These are phyloP conservation scores for Jimgerdemannia lactiflua DNA, from an alignment of 192 early-diverging fungal genomes.

Conservation along the genomic window DNA sequence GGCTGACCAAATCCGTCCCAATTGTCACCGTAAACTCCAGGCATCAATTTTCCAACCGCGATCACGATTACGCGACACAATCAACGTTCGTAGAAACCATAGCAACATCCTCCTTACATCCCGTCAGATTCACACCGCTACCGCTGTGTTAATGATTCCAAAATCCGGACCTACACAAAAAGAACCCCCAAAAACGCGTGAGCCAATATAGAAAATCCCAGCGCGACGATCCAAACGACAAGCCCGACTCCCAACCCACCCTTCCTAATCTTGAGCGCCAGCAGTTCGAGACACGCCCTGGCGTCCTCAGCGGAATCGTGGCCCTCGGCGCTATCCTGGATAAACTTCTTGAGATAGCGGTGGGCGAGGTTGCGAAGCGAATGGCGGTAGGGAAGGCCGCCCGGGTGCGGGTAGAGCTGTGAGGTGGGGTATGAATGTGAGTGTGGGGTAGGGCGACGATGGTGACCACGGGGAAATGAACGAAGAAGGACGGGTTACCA, in stretches of 20 bases:
- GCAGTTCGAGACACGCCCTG: constrained; percentile 50
- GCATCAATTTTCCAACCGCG: no score
- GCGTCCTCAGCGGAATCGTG: constrained; percentile 68
- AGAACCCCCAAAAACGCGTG: not conserved
- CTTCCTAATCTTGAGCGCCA: constrained; percentile 35
- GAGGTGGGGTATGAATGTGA: constrained; percentile 2
- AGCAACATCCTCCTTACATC: no score
- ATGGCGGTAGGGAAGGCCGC: constrained; percentile 42
- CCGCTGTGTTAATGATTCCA: not conserved
- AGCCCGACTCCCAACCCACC: not conserved
- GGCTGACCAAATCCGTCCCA: no score
- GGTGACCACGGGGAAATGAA: not conserved
- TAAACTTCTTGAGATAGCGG: constrained; percentile 45
- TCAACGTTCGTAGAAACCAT: no score
- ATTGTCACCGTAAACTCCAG: no score
- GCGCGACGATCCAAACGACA: no score
- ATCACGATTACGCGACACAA: no score
- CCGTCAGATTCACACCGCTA: no score
- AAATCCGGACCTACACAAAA: not conserved
- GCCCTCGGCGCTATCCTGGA: constrained; percentile 50
- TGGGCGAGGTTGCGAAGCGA: constrained; percentile 46
- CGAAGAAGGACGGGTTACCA: not conserved
- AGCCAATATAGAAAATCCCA: no score
- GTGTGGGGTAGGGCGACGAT: not conserved
- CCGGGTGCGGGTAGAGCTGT: constrained; percentile 51